Conservation (phyloP, 2,329 filamentous ascomycete species). For the Colletotrichum noveboracense region DNA sequence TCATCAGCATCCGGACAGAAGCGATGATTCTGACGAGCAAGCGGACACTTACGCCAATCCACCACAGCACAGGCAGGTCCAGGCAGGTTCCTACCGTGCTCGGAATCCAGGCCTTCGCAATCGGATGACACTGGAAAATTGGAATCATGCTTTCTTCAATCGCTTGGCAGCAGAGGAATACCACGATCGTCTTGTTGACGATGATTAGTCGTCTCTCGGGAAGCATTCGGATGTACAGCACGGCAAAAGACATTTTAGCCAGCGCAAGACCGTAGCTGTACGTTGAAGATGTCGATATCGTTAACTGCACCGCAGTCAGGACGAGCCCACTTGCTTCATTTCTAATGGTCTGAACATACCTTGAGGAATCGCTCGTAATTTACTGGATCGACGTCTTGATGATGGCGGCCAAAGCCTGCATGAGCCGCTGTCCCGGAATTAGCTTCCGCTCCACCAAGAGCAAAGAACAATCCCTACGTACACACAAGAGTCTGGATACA, state of each 20-base stretch:
- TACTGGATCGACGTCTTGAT: background rate
- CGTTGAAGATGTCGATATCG: slow-evolving; percentile 27
- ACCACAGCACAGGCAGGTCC: slow-evolving; percentile 35
- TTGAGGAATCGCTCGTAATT: background rate
- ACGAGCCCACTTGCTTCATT: no score
- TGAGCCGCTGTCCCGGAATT: background rate
- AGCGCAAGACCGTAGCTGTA: slow-evolving; percentile 33
- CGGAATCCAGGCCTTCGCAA: slow-evolving; percentile 30
- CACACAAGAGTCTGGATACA: background rate
- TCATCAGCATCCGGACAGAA: background rate
- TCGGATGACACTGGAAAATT: slow-evolving; percentile 31
- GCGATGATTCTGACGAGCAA: background rate
- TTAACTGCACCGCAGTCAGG: background rate
- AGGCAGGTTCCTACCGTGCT: slow-evolving; percentile 27
- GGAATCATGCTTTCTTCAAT: slow-evolving; percentile 33
- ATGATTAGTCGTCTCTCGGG: slow-evolving; percentile 26
- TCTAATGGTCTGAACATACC: background rate
- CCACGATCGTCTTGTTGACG: slow-evolving; percentile 32
- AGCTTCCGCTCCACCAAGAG: background rate
- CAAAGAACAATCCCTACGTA: background rate
- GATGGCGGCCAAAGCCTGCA: background rate
- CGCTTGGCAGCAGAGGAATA: slow-evolving; percentile 32
- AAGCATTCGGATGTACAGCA: slow-evolving; percentile 36
- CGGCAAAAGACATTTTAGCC: slow-evolving; percentile 36
- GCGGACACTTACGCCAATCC: slow-evolving; percentile 31